Conservation (phyloP, 148 eudicot genomes). For the Cornus controversa region DNA sequence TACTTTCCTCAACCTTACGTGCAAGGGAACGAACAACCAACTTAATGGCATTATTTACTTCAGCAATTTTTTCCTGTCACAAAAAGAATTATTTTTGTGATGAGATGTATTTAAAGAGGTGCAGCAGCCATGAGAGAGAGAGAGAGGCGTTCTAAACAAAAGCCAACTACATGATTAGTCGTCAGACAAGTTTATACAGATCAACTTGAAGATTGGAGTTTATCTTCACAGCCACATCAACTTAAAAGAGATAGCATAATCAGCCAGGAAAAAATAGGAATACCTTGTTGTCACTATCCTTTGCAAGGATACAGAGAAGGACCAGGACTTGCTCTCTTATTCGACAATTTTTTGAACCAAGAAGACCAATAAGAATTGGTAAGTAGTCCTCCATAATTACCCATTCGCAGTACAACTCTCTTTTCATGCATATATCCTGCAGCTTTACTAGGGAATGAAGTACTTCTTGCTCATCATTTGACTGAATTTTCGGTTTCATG, state of each 20-base stretch:
- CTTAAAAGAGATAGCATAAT: too few species aligned
- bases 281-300: conserved; percentile 13
- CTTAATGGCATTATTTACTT: conserved; percentile 3
- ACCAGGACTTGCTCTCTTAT: conserved; percentile 8
- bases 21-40: conserved; percentile 11
- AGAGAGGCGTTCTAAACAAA: too few species aligned
- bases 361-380: conserved; percentile 9
- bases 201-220: too few species aligned
- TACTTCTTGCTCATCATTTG: conserved; percentile 12
- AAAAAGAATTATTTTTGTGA: neutral
- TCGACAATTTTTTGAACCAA: conserved; percentile 3
- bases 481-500: conserved; percentile 11
- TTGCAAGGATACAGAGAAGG: conserved; percentile 11
- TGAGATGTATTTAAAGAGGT: neutral
- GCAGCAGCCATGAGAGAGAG: too few species aligned
- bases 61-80: conserved; percentile 12
- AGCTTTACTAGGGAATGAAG: conserved; percentile 12
- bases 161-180: too few species aligned
- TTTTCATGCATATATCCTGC: conserved; percentile 12
- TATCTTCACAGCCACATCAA: too few species aligned
- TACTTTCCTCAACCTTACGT: conserved; percentile 5
- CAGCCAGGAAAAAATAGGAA: neutral
- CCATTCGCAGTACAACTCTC: conserved; percentile 17
- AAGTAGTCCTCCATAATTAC: conserved; percentile 11
- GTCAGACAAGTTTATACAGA: too few species aligned